Conservation (phyloP, 805 yeast species). For the Starmerella scarabaei region DNA sequence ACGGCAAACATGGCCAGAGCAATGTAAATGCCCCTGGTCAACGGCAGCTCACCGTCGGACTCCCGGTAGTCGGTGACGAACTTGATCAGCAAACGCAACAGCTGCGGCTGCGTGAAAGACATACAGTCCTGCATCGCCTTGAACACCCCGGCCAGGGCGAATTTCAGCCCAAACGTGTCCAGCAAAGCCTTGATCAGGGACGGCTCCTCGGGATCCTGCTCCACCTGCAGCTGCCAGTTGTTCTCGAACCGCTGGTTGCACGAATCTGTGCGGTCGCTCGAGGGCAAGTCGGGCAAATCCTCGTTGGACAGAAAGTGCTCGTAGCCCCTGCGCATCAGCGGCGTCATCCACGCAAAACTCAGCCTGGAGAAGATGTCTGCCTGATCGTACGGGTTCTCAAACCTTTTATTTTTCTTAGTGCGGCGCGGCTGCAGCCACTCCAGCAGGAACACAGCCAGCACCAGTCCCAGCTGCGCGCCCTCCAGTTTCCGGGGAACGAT, state of each 20-base stretch:
- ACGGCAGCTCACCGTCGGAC: constrained; percentile 25
- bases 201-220: constrained; percentile 25
- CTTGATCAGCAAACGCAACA: constrained; percentile 51
- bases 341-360: constrained; percentile 86
- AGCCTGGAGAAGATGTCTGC: constrained; percentile 65
- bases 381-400: constrained; percentile 35
- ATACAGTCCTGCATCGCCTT: constrained; percentile 64
- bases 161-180: constrained; percentile 64
- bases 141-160: constrained; percentile 56
- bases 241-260: constrained; percentile 36
- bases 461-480: background rate
- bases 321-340: constrained; percentile 67
- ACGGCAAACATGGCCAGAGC: constrained; percentile 51
- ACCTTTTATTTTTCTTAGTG: constrained; percentile 26
- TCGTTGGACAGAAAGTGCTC: constrained; percentile 35
- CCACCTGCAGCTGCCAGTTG: constrained; percentile 49
- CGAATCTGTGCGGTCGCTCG: constrained; percentile 47
- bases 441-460: constrained; percentile 3
- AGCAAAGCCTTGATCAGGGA: constrained; percentile 50
- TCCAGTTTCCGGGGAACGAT: background rate
- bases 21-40: constrained; percentile 48
- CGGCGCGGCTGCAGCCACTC: constrained; percentile 33
- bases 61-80: constrained; percentile 39
- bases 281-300: constrained; percentile 74
- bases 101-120: constrained; percentile 79